Evolutionary conservation across 495 filamentous ascomycete species (phyloP).

Genomic region (Trichocladium uniseriatum): DNA sequence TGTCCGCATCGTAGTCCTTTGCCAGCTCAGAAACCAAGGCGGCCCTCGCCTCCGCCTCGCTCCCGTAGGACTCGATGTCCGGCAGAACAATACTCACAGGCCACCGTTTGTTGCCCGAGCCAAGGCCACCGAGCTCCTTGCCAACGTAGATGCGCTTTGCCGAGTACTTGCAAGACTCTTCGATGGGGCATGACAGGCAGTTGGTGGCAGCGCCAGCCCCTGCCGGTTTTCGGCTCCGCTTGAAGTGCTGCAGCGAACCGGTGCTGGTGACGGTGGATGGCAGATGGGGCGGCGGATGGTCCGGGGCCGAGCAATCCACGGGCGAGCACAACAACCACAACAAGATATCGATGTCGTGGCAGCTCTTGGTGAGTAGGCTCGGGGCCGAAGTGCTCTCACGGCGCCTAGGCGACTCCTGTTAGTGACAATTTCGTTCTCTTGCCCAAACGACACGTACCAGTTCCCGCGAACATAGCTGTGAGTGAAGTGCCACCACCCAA

Average conservation of each 20-base stretch:
- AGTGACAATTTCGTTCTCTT: background rate
- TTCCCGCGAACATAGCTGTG: constrained; percentile 93
- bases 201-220: constrained; percentile 72
- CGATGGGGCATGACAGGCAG: constrained; percentile 68
- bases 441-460: constrained; percentile 37
- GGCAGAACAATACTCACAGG: constrained; percentile 80
- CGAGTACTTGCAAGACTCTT: constrained; percentile 68
- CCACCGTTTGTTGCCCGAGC: constrained; percentile 57
- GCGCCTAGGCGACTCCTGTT: constrained; percentile 37
- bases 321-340: constrained; percentile 79
- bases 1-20: constrained; percentile 55
- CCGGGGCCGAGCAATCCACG: constrained; percentile 24
- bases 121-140: constrained; percentile 31
- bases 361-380: constrained; percentile 84
- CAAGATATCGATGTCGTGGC: constrained; percentile 86
- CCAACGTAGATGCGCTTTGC: constrained; percentile 73
- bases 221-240: constrained; percentile 58
- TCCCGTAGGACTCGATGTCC: constrained; percentile 69
- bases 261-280: constrained; percentile 63
- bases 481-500: constrained; percentile 93
- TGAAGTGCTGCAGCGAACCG: constrained; percentile 68
- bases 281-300: constrained; percentile 50
- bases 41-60: constrained; percentile 28
- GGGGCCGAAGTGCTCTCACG: constrained; percentile 62
- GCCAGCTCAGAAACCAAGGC: constrained; percentile 45